Evolutionary conservation across 116 monocot species (phyloP), one percentile per base, ranked within the genome.

Genomic region (Posidonia oceanica): DNA sequence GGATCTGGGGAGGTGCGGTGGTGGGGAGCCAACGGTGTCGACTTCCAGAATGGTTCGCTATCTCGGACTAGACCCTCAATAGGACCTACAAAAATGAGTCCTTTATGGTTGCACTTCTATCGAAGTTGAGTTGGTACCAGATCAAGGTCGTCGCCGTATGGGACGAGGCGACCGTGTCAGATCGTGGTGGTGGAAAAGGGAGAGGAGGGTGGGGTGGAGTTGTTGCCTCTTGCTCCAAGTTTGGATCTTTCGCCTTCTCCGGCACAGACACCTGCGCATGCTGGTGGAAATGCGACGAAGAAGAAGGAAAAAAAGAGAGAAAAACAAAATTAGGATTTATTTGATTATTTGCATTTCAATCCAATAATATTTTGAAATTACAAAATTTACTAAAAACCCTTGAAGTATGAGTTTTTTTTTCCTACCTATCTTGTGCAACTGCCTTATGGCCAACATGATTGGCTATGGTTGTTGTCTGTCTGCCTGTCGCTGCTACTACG

Each of bases 161-260:
- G 90, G 94, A 94, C 57, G 72, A 54, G 2, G 40, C 72, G 65
- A 87, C 87, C 8, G 78, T 74, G n/a, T 94, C 90, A 5, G 90
- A 90, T 63, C 95, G 91, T 83, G 23, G 48, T 86, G 14, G 4
- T 54, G 1, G 70, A 38, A 23, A 62, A 57, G 16, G 56, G 40
- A 6, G 66, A 37, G 37, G 39, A 15, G 63, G 63, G 15, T 63
- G 37, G 1, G 1, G 29, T 14, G 37, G 23, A 29, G 17, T 16
- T 22, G 15, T 36, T 17, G 15, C 17, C 54, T 8, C 61, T 61
- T 13, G 29, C 29, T 29, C 29, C 29, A 29, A 29, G 29, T 29
- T 29, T 29, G 29, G 1, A 29, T 29, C 29, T 29, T 61, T 36
- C 84, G n/a, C 77, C 78, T 22, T 66, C 80, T 3, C 83, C 83